phyloP scores from a whole-genome alignment of 2,329 filamentous ascomycete genomes.

The Alternaria conjuncta region DNA sequence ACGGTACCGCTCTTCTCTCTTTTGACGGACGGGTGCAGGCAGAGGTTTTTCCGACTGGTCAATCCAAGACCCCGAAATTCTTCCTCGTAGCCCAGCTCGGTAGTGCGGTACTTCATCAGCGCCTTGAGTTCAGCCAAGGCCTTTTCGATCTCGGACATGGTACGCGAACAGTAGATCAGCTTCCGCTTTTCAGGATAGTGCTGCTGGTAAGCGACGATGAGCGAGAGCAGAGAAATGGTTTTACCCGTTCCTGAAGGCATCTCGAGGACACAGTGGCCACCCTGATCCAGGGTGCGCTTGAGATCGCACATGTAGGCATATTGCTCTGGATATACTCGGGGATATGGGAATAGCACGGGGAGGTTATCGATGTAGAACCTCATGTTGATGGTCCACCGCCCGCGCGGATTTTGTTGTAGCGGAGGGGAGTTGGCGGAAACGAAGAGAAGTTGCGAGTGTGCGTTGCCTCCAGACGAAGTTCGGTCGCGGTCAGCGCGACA shows the following conservation, averaged over 20 bases:
- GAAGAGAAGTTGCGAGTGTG: slow-evolving; percentile 8
- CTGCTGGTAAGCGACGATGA: slow-evolving; percentile 97
- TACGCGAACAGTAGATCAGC: slow-evolving; percentile 98
- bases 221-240: slow-evolving; percentile 90
- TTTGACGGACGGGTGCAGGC: slow-evolving; percentile 94
- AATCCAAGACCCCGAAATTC: slow-evolving; percentile 92
- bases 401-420: slow-evolving; percentile 28
- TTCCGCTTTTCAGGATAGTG: slow-evolving; percentile 92
- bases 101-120: slow-evolving; percentile 91
- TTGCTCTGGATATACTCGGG: slow-evolving; percentile 70
- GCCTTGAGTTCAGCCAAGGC: slow-evolving; percentile 88
- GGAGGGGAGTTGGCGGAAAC: slow-evolving; percentile 22
- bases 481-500: slow-evolving; percentile 1
- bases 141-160: slow-evolving; percentile 99
- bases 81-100: slow-evolving; percentile 88
- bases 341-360: slow-evolving; percentile 76
- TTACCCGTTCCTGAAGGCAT: slow-evolving; percentile 99
- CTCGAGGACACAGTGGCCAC: slow-evolving; percentile 94
- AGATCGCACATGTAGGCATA: slow-evolving; percentile 80
- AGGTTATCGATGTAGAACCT: slow-evolving; percentile 81
- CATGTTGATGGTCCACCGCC: slow-evolving; percentile 59
- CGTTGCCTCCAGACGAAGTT: slow-evolving; percentile 15
- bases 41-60: slow-evolving; percentile 96
- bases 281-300: slow-evolving; percentile 88
- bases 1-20: slow-evolving; percentile 93